Evolutionary conservation across 1,284 basidiomycete genomes (phyloP).

Genomic region (Ganoderma lucidum): DNA sequence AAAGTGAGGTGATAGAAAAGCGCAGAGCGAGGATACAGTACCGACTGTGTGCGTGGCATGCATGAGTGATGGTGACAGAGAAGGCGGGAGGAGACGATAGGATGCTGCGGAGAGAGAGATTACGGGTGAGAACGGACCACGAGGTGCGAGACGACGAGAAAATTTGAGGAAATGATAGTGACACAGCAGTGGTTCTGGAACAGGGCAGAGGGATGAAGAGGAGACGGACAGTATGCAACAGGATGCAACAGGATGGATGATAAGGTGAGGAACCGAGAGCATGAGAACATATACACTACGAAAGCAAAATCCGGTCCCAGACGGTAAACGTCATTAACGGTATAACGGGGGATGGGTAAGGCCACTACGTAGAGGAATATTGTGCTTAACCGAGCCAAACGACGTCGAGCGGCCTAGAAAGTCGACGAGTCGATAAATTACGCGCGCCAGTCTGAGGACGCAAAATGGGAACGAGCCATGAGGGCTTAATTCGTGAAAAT

Average conservation of each 20-base stretch:
- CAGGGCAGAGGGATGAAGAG: slow-evolving; percentile 28
- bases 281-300: slow-evolving; percentile 20
- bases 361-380: slow-evolving; percentile 6
- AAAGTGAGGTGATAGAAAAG: not conserved
- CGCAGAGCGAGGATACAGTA: slow-evolving; percentile 7
- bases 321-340: slow-evolving; percentile 17
- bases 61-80: slow-evolving; percentile 14
- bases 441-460: slow-evolving; percentile 16
- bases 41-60: slow-evolving; percentile 12
- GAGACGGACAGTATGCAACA: not conserved
- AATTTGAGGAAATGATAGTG: slow-evolving; percentile 14
- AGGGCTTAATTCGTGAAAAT: slow-evolving; percentile 7
- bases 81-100: slow-evolving; percentile 6
- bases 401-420: slow-evolving; percentile 26
- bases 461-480: slow-evolving; percentile 16
- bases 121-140: slow-evolving; percentile 27
- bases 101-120: slow-evolving; percentile 23
- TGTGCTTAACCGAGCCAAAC: slow-evolving; percentile 27
- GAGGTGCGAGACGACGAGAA: slow-evolving; percentile 12
- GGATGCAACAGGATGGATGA: slow-evolving; percentile 1
- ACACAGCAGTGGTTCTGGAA: slow-evolving; percentile 10
- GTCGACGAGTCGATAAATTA: slow-evolving; percentile 33
- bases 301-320: slow-evolving; percentile 13
- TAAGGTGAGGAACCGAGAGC: slow-evolving; percentile 10
- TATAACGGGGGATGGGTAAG: slow-evolving; percentile 11